Percentiles rank a stretch among this genome's conserved stretches.
phyloP scores from a whole-genome alignment of 495 filamentous ascomycete species.

The Xylaria venustula region DNA sequence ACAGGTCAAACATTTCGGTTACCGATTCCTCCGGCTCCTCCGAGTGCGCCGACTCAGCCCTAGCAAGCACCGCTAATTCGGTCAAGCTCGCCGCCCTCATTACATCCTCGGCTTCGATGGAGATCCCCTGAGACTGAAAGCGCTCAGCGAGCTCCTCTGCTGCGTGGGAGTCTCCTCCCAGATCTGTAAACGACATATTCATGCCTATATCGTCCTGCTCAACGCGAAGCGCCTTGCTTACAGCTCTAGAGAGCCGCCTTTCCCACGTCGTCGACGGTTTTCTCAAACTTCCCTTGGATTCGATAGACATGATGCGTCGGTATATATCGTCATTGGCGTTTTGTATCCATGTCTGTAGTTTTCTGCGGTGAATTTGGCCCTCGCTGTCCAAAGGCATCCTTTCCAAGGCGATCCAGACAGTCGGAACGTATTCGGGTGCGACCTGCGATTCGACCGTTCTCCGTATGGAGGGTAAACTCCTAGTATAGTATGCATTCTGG shows the following conservation, averaged over 20 bases:
- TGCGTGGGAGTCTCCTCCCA: constrained; percentile 46
- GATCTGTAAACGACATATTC: constrained; percentile 40
- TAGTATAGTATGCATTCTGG: constrained; percentile 37
- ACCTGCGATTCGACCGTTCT: constrained; percentile 26
- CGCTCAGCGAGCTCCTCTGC: constrained; percentile 37
- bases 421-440: constrained; percentile 31
- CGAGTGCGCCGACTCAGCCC: constrained; percentile 8
- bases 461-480: constrained; percentile 35
- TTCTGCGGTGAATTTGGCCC: constrained; percentile 39
- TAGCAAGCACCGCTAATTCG: constrained; percentile 36
- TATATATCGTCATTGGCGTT: constrained; percentile 46
- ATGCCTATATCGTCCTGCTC: constrained; percentile 39
- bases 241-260: constrained; percentile 36
- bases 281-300: constrained; percentile 33
- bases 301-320: constrained; percentile 40
- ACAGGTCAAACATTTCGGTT: constrained; percentile 58
- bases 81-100: constrained; percentile 21
- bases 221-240: constrained; percentile 37
- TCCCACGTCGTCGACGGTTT: constrained; percentile 36
- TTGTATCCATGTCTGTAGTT: constrained; percentile 48
- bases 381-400: constrained; percentile 41
- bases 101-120: constrained; percentile 29
- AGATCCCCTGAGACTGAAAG: constrained; percentile 41
- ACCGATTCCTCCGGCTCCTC: constrained; percentile 29
- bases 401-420: constrained; percentile 43